Percentiles rank a stretch among this genome's conserved stretches.
phyloP scores from a whole-genome alignment of 441 rosid species.

The Sinapis alba region DNA sequence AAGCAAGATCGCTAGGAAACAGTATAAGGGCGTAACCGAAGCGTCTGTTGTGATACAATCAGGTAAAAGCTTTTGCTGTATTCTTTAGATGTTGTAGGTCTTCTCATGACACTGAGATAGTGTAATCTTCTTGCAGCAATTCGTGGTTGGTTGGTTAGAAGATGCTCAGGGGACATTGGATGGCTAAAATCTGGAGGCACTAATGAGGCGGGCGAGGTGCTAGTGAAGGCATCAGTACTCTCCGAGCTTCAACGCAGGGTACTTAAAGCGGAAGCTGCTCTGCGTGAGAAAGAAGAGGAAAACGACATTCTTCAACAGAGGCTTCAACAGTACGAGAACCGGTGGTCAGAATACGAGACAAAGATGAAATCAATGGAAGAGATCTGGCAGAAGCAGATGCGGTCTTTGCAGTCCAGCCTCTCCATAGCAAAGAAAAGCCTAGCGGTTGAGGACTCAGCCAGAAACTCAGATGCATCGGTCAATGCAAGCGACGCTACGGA shows the following conservation, averaged over 20 bases:
- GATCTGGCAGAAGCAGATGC: constrained; percentile 99
- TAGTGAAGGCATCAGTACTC: constrained; percentile 89
- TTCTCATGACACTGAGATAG: background rate
- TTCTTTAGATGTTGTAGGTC: constrained; percentile 20
- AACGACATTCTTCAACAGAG: constrained; percentile 92
- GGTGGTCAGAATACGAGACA: constrained; percentile 94
- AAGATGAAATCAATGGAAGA: constrained; percentile 99
- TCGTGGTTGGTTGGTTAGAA: constrained; percentile 97
- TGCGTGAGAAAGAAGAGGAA: constrained; percentile 94
- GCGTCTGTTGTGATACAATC: constrained; percentile 79
- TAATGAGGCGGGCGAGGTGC: constrained; percentile 76
- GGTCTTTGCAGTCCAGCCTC: constrained; percentile 93
- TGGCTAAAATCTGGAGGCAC: constrained; percentile 53
- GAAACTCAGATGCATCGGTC: constrained; percentile 92
- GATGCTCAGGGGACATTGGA: constrained; percentile 86
- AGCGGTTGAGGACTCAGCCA: constrained; percentile 75
- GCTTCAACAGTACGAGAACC: constrained; percentile 90
- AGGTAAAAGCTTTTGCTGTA: constrained; percentile 46
- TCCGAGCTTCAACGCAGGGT: constrained; percentile 92
- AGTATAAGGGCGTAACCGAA: constrained; percentile 49
- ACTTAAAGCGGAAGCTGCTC: constrained; percentile 85
- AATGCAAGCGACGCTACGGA: constrained; percentile 79
- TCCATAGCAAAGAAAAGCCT: constrained; percentile 98
- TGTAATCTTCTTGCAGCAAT: constrained; percentile 51
- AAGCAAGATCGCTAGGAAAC: constrained; percentile 53